These are phyloP conservation scores for Magnusiomyces tetraspermus DNA, from an alignment of 1,139 yeast genomes.

Conservation along the genomic window DNA sequence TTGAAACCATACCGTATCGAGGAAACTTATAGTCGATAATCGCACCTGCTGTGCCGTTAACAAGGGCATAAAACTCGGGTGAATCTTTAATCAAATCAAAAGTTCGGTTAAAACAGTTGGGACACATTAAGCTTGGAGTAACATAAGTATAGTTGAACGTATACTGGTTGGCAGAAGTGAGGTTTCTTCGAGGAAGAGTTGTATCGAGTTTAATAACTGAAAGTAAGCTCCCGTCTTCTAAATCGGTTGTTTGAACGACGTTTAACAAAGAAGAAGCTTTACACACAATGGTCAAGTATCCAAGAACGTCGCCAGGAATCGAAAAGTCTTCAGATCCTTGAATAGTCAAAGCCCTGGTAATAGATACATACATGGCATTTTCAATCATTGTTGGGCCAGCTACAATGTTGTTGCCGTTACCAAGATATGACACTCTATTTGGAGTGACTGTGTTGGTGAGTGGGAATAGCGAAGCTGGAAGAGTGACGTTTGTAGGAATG, in stretches of 20 bases:
- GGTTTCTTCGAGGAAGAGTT: conserved; percentile 3
- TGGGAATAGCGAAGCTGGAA: conserved; percentile 21
- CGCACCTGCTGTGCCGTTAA: conserved; percentile 41
- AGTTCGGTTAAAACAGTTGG: conserved; percentile 16
- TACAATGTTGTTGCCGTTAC: conserved; percentile 6
- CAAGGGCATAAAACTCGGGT: conserved; percentile 28
- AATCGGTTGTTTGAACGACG: conserved; percentile 41
- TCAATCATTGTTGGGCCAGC: conserved; percentile 13
- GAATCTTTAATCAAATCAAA: conserved; percentile 16
- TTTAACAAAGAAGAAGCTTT: conserved; percentile 45
- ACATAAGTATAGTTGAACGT: conserved; percentile 20
- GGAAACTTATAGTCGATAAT: conserved; percentile 37
- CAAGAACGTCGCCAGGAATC: conserved; percentile 26
- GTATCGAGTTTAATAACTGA: conserved; percentile 22
- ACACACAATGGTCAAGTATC: conserved; percentile 61
- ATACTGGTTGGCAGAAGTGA: not conserved
- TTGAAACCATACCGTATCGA: conserved; percentile 44
- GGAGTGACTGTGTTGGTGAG: not conserved
- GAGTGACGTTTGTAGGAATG: conserved; percentile 6
- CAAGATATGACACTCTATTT: not conserved
- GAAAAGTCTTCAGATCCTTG: not conserved
- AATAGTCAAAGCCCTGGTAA: conserved; percentile 19
- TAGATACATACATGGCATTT: conserved; percentile 18
- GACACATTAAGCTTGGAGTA: conserved; percentile 13
- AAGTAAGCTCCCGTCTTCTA: conserved; percentile 33